A percentile compares a stretch with the other conserved stretches of the same genome.
Evolutionary conservation across 306 rosid genomes (phyloP).

Genomic region (Mucuna pruriens): DNA sequence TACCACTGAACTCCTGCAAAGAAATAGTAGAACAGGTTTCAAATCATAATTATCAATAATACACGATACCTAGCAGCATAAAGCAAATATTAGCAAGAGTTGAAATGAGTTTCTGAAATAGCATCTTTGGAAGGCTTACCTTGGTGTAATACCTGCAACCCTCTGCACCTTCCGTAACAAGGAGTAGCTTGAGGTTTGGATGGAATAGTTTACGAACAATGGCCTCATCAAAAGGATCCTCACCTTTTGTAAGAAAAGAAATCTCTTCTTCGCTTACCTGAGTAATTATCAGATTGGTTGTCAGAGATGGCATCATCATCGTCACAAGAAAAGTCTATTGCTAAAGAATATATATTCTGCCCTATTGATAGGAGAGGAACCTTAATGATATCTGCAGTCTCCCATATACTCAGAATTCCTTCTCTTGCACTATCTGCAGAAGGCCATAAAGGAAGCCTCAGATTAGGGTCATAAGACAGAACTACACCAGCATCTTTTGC

Average conservation of each 20-base stretch:
- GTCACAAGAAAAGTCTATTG: no score
- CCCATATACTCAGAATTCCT: constrained; percentile 95
- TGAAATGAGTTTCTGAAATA: constrained; percentile 3
- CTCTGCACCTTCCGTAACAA: constrained; percentile 93
- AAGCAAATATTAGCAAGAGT: constrained; percentile 6
- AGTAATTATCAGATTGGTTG: constrained; percentile 33
- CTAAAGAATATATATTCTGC: constrained; percentile 27
- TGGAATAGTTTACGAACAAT: constrained; percentile 86
- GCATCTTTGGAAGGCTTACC: constrained; percentile 50
- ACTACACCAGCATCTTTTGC: constrained; percentile 90
- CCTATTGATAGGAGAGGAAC: constrained; percentile 41
- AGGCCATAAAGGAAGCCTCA: constrained; percentile 98
- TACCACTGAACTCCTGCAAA: constrained; percentile 84
- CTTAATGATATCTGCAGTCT: constrained; percentile 90
- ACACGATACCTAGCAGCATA: not conserved
- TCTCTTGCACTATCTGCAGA: constrained; percentile 90
- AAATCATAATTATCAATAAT: constrained; percentile 18
- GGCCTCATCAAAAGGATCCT: constrained; percentile 81
- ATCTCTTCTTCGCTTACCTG: constrained; percentile 95
- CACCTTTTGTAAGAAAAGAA: constrained; percentile 82
- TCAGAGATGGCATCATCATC: constrained; percentile 31
- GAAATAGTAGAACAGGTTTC: constrained; percentile 12
- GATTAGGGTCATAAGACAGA: constrained; percentile 91
- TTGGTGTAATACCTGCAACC: constrained; percentile 97
- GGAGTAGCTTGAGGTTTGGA: constrained; percentile 82